Conservation (phyloP, 495 filamentous ascomycete genomes). For the Jackrogersella multiformis region DNA sequence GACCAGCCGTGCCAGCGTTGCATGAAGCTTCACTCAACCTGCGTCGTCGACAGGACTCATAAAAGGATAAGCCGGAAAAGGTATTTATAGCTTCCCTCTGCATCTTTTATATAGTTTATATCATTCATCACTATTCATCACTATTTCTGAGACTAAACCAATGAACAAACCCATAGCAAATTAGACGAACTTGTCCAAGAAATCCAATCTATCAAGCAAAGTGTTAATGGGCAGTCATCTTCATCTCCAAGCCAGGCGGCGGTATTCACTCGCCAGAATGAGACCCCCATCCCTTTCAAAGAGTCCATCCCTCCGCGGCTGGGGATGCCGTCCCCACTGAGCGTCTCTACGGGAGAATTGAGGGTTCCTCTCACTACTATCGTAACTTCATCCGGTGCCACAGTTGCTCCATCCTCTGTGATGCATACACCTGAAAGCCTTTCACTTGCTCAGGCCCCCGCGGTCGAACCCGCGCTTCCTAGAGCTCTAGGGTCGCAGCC, state of each 20-base stretch:
- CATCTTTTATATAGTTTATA: not conserved
- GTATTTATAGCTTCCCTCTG: conserved; percentile 29
- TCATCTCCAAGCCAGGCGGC: conserved; percentile 22
- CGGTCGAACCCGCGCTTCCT: conserved; percentile 38
- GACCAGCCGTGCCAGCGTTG: conserved; percentile 55
- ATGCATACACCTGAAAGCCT: conserved; percentile 39
- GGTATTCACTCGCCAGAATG: conserved; percentile 22
- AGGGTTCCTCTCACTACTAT: conserved; percentile 11
- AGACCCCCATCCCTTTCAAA: conserved; percentile 24
- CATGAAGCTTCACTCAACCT: conserved; percentile 54
- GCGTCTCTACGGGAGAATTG: conserved; percentile 31
- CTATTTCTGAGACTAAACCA: conserved; percentile 13
- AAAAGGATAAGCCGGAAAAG: conserved; percentile 56
- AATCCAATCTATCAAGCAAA: conserved; percentile 56
- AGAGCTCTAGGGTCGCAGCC: conserved; percentile 55
- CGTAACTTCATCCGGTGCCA: conserved; percentile 5
- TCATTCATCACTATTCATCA: no score
- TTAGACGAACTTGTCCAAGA: conserved; percentile 57
- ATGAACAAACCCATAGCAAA: conserved; percentile 43
- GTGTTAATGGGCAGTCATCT: conserved; percentile 43
- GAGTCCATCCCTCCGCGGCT: conserved; percentile 29
- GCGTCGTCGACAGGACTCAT: conserved; percentile 57
- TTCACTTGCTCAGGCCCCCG: conserved; percentile 3
- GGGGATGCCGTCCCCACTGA: conserved; percentile 40
- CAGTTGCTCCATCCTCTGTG: conserved; percentile 27